Evolutionary conservation across 2,329 filamentous ascomycete genomes (phyloP).

Genomic region (Trichophyton equinum): DNA sequence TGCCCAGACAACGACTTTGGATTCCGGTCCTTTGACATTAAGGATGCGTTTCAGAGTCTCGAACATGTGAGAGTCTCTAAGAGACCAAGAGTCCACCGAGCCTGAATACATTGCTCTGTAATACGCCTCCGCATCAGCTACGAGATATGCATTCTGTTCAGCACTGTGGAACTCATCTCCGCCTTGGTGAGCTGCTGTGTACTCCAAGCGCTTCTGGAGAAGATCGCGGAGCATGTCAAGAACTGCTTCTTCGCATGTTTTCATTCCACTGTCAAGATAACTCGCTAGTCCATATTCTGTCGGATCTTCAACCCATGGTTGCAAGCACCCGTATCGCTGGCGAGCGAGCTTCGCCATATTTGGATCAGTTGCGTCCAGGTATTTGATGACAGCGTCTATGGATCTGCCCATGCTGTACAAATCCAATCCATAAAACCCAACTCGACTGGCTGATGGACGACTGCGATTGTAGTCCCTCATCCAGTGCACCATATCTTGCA

Average conservation of each 20-base stretch:
- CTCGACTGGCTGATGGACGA: slow-evolving; percentile 21
- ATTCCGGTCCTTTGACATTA: slow-evolving; percentile 26
- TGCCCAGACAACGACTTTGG: slow-evolving; percentile 42
- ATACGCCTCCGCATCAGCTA: slow-evolving; percentile 40
- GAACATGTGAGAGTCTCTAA: slow-evolving; percentile 43
- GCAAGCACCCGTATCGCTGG: slow-evolving; percentile 35
- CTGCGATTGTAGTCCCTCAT: slow-evolving; percentile 34
- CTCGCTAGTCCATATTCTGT: slow-evolving; percentile 37
- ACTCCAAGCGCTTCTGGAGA: slow-evolving; percentile 32
- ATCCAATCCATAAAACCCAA: slow-evolving; percentile 41
- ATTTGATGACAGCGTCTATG: slow-evolving; percentile 37
- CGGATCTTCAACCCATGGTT: slow-evolving; percentile 40
- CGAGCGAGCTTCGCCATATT: slow-evolving; percentile 33
- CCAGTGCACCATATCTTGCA: slow-evolving; percentile 42
- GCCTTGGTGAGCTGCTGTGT: slow-evolving; percentile 23
- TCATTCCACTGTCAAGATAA: slow-evolving; percentile 25
- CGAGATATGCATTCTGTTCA: slow-evolving; percentile 41
- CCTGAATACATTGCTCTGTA: slow-evolving; percentile 43
- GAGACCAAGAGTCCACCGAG: slow-evolving; percentile 39
- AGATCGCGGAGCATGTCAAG: slow-evolving; percentile 36
- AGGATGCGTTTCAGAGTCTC: slow-evolving; percentile 36
- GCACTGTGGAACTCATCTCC: slow-evolving; percentile 39
- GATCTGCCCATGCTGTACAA: slow-evolving; percentile 39
- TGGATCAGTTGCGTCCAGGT: slow-evolving; percentile 37
- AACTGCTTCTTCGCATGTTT: slow-evolving; percentile 37